Base-by-base conservation (phyloP, 306 rosid genomes). In the Gastrolobium bilobum region DNA sequence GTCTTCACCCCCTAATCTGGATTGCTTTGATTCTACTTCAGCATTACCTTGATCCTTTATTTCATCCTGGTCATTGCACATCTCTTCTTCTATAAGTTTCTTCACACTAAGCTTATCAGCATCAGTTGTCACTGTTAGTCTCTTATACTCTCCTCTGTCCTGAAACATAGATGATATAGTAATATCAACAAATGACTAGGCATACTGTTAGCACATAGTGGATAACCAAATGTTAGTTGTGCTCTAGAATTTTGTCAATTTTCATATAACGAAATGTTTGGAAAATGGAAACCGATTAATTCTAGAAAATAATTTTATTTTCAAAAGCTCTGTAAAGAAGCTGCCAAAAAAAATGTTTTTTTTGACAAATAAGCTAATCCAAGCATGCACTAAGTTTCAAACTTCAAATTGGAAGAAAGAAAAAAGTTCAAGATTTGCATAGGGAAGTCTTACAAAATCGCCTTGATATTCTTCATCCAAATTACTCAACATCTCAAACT, bases 11-110 rank as follows among this genome's bases (percentile, higher is more conserved):
- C 63, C 87, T 9, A 79, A 76, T 29, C 71, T 88, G 42, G 87
- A 31, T 44, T 37, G 76, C 66, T 77, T 88, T 43, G 75, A 69
- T 66, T 79, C 93, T 71, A 79, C 85, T 58, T 71, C 86, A 67
- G 58, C 74, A 59, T 83, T 70, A 51, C 46, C 79, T 43, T 34
- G 75, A 56, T 74, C 87, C 83, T 80, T 89, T 84, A 79, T 82
- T 9, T 46, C 61, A 54, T 83, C 89, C 78, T 75, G 90, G 77
- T 92, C 91, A 7, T 52, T 82, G 76, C 83, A 82, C 97, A 95
- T 89, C 84, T 95, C 97, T 83, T 91, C 93, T 87, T 92, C 95
- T 37, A 95, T 95, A 80, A 95, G 97, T 86, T 87, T 92, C 95
- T 92, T 94, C 90, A 92, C 95, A 51, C 99, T 90, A 47, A 92